phyloP scores from a whole-genome alignment of 441 rosid species.

The Sinapis alba region DNA sequence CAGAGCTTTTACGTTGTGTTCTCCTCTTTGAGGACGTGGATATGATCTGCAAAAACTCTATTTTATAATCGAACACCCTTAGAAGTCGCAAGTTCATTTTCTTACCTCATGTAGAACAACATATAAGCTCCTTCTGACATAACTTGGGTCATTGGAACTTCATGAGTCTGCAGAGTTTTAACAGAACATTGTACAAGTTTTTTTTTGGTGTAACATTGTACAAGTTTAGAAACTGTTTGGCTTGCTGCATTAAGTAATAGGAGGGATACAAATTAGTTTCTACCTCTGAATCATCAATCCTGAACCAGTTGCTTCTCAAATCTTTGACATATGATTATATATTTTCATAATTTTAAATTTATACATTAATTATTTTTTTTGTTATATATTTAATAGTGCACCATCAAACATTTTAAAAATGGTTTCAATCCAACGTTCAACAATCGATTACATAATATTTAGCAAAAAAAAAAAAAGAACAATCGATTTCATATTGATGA shows the following conservation, averaged over 20 bases:
- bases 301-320: slow-evolving; percentile 73
- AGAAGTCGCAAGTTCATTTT: not conserved
- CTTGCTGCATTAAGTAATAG: not conserved
- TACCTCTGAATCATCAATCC: slow-evolving; percentile 87
- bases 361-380: too few relatives aligned
- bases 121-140: slow-evolving; percentile 94
- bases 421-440: too few relatives aligned
- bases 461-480: too few relatives aligned
- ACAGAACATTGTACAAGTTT: not conserved
- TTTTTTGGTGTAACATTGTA: too few relatives aligned
- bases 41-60: too few relatives aligned
- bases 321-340: slow-evolving; percentile 47
- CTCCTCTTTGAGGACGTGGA: slow-evolving; percentile 43
- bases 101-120: slow-evolving; percentile 78
- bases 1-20: slow-evolving; percentile 48
- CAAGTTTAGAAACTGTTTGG: not conserved
- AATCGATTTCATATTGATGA: too few relatives aligned
- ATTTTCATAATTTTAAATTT: too few relatives aligned
- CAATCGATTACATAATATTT: too few relatives aligned
- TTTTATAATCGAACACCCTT: too few relatives aligned
- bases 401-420: too few relatives aligned
- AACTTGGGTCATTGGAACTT: slow-evolving; percentile 66
- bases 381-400: too few relatives aligned
- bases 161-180: slow-evolving; percentile 55
- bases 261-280: not conserved